Conservation (phyloP, 2,329 filamentous ascomycete species). For the Aspergillus sp. region DNA sequence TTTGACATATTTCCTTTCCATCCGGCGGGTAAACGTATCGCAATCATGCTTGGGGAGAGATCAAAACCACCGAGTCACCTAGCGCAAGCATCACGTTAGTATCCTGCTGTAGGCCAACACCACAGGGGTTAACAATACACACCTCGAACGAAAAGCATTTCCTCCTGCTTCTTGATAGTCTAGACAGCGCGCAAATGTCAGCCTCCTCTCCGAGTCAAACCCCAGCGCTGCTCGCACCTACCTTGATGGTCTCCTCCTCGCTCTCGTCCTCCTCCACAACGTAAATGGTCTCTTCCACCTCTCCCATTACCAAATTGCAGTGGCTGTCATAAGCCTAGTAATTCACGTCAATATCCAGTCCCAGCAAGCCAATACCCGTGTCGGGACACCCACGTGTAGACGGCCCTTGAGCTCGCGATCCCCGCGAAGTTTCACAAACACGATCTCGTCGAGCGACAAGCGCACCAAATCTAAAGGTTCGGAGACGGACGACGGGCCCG, state of each 20-base stretch:
- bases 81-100: slow-evolving; percentile 20
- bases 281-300: slow-evolving; percentile 97
- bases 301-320: slow-evolving; percentile 92
- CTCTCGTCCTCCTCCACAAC: slow-evolving; percentile 81
- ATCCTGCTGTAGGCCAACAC: slow-evolving; percentile 7
- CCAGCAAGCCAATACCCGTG: background rate
- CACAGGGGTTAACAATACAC: slow-evolving; percentile 23
- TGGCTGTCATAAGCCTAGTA: slow-evolving; percentile 92
- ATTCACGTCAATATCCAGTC: slow-evolving; percentile 11
- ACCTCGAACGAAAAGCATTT: slow-evolving; percentile 99
- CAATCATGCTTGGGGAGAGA: slow-evolving; percentile 53
- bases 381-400: slow-evolving; percentile 67
- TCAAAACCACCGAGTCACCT: slow-evolving; percentile 69
- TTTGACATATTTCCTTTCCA: background rate
- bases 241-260: slow-evolving; percentile 66
- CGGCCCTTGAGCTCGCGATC: slow-evolving; percentile 93
- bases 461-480: slow-evolving; percentile 95
- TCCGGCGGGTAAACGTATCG: slow-evolving; percentile 1
- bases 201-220: background rate
- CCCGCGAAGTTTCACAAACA: slow-evolving; percentile 94
- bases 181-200: slow-evolving; percentile 28
- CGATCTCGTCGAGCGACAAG: slow-evolving; percentile 87
- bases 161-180: slow-evolving; percentile 93
- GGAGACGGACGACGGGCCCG: slow-evolving; percentile 61
- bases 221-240: slow-evolving; percentile 27